These are phyloP conservation scores for Zymoseptoria tritici DNA, from an alignment of 2,329 filamentous ascomycete genomes.

Conservation along the genomic window DNA sequence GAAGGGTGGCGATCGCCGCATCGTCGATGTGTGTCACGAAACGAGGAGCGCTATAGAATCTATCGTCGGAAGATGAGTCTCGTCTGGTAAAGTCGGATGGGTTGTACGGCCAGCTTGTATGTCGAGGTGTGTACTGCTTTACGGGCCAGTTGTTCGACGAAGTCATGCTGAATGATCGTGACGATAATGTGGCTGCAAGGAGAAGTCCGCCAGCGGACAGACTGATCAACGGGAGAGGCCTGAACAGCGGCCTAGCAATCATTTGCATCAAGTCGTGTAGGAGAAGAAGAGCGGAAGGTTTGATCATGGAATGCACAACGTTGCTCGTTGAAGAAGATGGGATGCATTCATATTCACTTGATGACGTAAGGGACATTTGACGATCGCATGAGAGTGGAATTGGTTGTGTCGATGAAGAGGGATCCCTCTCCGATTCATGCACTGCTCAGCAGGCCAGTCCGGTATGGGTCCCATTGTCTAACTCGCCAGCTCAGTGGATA, in stretches of 20 bases:
- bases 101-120: slow-evolving; percentile 30
- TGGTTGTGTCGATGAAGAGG: background rate
- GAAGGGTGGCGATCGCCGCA: slow-evolving; percentile 38
- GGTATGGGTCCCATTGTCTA: background rate
- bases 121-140: slow-evolving; percentile 24
- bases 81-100: slow-evolving; percentile 34
- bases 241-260: slow-evolving; percentile 3
- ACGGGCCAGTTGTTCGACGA: slow-evolving; percentile 14
- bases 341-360: background rate
- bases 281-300: background rate
- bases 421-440: background rate
- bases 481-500: background rate
- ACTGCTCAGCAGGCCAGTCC: background rate
- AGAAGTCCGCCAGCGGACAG: slow-evolving; percentile 9
- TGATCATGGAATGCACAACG: background rate
- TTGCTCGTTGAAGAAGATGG: background rate
- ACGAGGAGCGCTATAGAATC: slow-evolving; percentile 38
- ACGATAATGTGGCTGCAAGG: slow-evolving; percentile 6
- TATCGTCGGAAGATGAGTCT: slow-evolving; percentile 30
- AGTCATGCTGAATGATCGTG: slow-evolving; percentile 1
- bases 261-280: slow-evolving; percentile 5
- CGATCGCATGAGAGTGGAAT: background rate
- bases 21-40: slow-evolving; percentile 51
- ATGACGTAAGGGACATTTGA: background rate
- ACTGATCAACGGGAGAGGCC: slow-evolving; percentile 10